Base-by-base conservation (phyloP, 2,329 filamentous ascomycete genomes). In the Calonectria henricotiae region DNA sequence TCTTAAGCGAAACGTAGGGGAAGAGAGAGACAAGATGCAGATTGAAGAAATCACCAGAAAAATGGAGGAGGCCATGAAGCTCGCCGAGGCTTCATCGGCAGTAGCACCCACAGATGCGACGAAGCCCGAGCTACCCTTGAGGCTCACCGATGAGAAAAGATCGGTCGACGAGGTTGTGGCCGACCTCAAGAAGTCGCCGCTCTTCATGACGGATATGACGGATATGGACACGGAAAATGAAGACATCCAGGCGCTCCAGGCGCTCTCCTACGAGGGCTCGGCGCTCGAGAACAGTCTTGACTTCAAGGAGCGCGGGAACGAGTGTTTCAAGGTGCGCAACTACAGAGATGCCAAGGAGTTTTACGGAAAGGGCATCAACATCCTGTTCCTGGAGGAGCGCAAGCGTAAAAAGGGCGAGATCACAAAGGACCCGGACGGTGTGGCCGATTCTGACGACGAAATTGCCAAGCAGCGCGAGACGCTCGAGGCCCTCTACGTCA, bases 131-230 rank as follows among this genome's bases (percentile, higher is more conserved):
- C 84, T 89, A 27, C 86, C 88, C 3, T 86, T 87, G 0, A 84
- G 65, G 82, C 83, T 25, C 74, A 81, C 73, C 79, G 43, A 46
- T 23, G 78, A 68, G 77, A 77, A 27, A 75, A 88, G 86, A 81
- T 86, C 88, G 5, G 82, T 87, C 3, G 88, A 89, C 43, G 88
- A 90, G 76, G 85, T 90, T 39, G 80, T 87, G 67, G 86, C 86
- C 11, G 89, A 90, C 60, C 82, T 91, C 47, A 89, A 89, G 80
- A 86, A 86, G 79, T 89, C 86, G 37, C 96, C 96, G 7, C 88
- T 99, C 43, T 99, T 99, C 87, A 99, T 99, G 96, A 98, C 95
- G 35, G 92, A 94, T 75, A 87, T 98, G 39, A 94, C 94, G 77
- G 93, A 96, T 13, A 17, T 65, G 74, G 97, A 97, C 78, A 86